Evolutionary conservation across 768 basidiomycete genomes (phyloP).

Genomic region (Clathrus columnatus): DNA sequence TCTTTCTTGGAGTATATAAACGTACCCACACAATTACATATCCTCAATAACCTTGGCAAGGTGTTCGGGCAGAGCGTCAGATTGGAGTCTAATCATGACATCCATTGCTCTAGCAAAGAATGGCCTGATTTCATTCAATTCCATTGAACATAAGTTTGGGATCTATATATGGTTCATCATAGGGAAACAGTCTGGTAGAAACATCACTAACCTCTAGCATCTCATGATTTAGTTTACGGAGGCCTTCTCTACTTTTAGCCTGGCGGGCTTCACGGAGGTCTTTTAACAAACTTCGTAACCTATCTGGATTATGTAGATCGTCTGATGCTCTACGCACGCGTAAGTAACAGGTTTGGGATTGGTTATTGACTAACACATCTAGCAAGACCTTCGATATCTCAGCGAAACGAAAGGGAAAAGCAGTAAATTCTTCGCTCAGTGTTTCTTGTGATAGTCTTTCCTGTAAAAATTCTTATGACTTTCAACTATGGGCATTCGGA

Average conservation of each 20-base stretch:
- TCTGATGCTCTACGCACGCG: conserved; percentile 63
- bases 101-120: conserved; percentile 82
- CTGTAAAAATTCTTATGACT: conserved; percentile 64
- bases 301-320: conserved; percentile 79
- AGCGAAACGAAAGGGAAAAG: conserved; percentile 78
- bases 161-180: conserved; percentile 41
- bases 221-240: conserved; percentile 70
- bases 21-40: neutral
- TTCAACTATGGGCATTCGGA: neutral
- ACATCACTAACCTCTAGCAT: conserved; percentile 58
- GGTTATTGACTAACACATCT: conserved; percentile 61
- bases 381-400: conserved; percentile 88
- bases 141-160: conserved; percentile 79
- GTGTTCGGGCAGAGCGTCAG: conserved; percentile 4
- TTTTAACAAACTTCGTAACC: conserved; percentile 76
- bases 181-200: neutral
- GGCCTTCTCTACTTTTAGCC: conserved; percentile 83
- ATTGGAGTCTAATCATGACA: conserved; percentile 49
- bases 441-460: conserved; percentile 68
- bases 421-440: conserved; percentile 60
- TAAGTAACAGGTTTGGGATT: neutral
- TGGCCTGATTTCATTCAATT: conserved; percentile 89
- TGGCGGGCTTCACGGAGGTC: conserved; percentile 95
- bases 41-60: neutral
- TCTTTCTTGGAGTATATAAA: neutral